Conservation (phyloP, 1,284 basidiomycete species). For the Sutorius eximius region DNA sequence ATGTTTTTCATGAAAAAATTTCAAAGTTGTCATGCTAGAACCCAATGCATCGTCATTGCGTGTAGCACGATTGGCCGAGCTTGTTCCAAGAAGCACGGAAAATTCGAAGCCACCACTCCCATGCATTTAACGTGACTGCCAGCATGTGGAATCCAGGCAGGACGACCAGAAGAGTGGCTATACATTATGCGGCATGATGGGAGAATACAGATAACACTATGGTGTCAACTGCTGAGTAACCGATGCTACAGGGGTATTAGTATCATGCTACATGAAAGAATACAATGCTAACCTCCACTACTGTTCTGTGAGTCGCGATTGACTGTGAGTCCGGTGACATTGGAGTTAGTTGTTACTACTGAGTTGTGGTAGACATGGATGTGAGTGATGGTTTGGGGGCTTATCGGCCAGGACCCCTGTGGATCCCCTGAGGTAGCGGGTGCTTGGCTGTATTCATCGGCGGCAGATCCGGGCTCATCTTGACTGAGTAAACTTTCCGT, state of each 20-base stretch:
- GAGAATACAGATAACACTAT: background rate
- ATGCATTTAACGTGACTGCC: no score
- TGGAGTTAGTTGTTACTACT: slow-evolving; percentile 8
- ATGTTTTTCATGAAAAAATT: background rate
- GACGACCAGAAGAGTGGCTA: no score
- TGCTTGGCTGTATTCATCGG: background rate
- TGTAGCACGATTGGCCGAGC: background rate
- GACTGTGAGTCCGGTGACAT: background rate
- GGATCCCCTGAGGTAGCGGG: background rate
- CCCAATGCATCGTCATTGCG: background rate
- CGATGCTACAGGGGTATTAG: slow-evolving; percentile 8
- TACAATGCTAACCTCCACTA: slow-evolving; percentile 9
- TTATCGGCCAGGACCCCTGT: background rate
- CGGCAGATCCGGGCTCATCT: background rate
- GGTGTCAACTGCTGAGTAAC: background rate
- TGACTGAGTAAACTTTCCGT: slow-evolving; percentile 6
- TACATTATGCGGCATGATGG: background rate
- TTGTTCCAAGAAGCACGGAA: background rate
- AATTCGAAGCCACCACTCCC: no score
- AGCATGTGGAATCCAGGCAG: no score
- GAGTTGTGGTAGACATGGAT: slow-evolving; percentile 5
- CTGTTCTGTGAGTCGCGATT: background rate
- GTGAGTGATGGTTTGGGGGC: background rate
- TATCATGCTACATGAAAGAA: background rate
- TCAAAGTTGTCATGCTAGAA: no score